Percentiles rank a stretch among this genome's conserved stretches.
These are phyloP conservation scores for Tulasnella sp. DNA, from an alignment of 768 basidiomycete species.

Conservation along the genomic window DNA sequence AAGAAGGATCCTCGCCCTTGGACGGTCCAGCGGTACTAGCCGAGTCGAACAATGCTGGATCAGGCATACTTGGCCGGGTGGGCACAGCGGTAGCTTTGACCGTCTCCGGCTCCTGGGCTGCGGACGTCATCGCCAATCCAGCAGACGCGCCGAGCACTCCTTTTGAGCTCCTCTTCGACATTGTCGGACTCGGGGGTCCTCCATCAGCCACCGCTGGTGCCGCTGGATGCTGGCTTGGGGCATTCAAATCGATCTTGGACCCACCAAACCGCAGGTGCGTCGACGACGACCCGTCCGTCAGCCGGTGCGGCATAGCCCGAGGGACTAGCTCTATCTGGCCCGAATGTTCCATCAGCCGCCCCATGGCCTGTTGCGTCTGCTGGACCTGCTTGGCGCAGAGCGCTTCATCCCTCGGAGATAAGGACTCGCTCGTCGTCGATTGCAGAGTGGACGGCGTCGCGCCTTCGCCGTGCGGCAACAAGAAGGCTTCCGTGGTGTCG, in stretches of 20 bases:
- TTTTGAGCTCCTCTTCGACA: background rate
- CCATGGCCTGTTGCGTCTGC: conserved; percentile 15
- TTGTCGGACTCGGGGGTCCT: conserved; percentile 3
- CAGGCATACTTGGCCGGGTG: background rate
- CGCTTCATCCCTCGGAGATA: conserved; percentile 48
- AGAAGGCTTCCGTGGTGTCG: conserved; percentile 17
- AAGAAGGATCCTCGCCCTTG: background rate
- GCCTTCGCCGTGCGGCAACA: conserved; percentile 19
- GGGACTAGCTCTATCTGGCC: conserved; percentile 25
- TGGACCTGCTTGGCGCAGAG: conserved; percentile 69
- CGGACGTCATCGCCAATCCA: background rate
- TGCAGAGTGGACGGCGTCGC: conserved; percentile 24
- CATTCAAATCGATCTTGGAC: conserved; percentile 6
- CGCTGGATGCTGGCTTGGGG: background rate
- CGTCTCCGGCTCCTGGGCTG: background rate
- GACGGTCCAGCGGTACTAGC: conserved; percentile 11
- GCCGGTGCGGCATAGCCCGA: background rate
- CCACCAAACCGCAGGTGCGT: background rate
- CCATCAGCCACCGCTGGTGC: background rate
- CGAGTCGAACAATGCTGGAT: background rate
- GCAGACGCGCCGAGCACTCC: background rate
- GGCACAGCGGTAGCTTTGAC: background rate
- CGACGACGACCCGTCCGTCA: conserved; percentile 14
- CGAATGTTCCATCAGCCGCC: conserved; percentile 32
- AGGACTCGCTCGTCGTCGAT: conserved; percentile 11